phyloP scores from a whole-genome alignment of 495 filamentous ascomycete genomes.

The Talaromyces nanjingensis region DNA sequence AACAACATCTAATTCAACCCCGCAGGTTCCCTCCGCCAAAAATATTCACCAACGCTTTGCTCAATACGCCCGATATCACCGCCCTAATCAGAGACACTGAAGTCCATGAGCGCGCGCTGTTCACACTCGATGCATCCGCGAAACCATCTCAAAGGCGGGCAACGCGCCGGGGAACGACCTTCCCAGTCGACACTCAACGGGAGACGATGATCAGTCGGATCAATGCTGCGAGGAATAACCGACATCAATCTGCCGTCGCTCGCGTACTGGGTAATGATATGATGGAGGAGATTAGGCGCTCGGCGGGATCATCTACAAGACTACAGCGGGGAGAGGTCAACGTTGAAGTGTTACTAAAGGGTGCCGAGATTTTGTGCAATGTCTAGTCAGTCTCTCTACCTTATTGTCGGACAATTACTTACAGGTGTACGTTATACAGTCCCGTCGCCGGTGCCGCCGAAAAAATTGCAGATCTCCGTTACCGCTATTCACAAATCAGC shows the following conservation, averaged over 20 bases:
- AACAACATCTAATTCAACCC: background rate
- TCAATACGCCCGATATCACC: constrained; percentile 85
- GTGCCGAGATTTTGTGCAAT: constrained; percentile 82
- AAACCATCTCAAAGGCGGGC: constrained; percentile 35
- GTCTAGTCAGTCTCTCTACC: constrained; percentile 59
- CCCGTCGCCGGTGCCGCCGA: constrained; percentile 77
- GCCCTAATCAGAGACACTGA: constrained; percentile 93
- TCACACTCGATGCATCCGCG: constrained; percentile 70
- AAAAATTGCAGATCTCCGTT: constrained; percentile 63
- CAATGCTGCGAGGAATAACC: constrained; percentile 47
- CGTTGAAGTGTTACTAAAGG: constrained; percentile 75
- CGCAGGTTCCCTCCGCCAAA: constrained; percentile 81
- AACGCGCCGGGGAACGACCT: constrained; percentile 37
- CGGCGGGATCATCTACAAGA: constrained; percentile 32
- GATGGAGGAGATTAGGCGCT: constrained; percentile 70
- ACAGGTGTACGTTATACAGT: constrained; percentile 30
- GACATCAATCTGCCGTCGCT: constrained; percentile 79
- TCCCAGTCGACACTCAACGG: constrained; percentile 32
- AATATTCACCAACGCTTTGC: constrained; percentile 90
- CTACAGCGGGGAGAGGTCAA: constrained; percentile 65
- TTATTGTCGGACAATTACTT: background rate
- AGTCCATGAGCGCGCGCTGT: constrained; percentile 88
- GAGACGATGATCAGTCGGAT: constrained; percentile 45
- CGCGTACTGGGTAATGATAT: constrained; percentile 83
- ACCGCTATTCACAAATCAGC: constrained; percentile 63